Percentiles rank a stretch among this genome's conserved stretches.
These are phyloP conservation scores for Lithohypha guttulata DNA, from an alignment of 2,329 filamentous ascomycete genomes.

Conservation along the genomic window DNA sequence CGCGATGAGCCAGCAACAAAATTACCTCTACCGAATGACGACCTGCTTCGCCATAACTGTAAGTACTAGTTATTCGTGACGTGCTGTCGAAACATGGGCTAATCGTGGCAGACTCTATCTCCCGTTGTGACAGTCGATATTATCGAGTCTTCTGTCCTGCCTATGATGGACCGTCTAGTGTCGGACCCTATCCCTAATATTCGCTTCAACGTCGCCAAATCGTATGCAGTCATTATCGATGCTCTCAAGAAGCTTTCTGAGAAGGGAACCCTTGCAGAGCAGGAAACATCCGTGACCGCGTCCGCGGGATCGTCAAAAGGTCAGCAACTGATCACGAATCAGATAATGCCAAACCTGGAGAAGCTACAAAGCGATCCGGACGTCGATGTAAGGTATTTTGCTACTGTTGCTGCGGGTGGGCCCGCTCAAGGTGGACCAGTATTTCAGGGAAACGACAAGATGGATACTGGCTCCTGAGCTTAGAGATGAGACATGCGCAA, in stretches of 20 bases:
- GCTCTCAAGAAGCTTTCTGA: conserved; percentile 87
- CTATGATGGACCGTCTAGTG: conserved; percentile 90
- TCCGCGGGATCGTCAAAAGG: conserved; percentile 58
- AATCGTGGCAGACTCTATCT: conserved; percentile 63
- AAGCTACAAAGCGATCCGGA: conserved; percentile 96
- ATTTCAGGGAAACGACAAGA: conserved; percentile 37
- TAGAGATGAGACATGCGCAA: conserved; percentile 1
- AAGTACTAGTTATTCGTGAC: conserved; percentile 24
- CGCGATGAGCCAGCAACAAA: conserved; percentile 94
- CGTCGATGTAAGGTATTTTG: conserved; percentile 96
- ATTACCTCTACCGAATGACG: conserved; percentile 99
- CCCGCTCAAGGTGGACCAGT: conserved; percentile 35
- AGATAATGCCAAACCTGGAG: conserved; percentile 79
- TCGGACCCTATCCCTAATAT: conserved; percentile 96
- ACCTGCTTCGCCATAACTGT: conserved; percentile 99
- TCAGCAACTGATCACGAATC: conserved; percentile 70
- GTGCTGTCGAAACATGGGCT: conserved; percentile 13
- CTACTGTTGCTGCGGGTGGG: conserved; percentile 65
- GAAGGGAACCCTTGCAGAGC: conserved; percentile 70
- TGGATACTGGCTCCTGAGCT: conserved; percentile 19
- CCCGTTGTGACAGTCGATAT: conserved; percentile 88
- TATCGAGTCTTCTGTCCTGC: conserved; percentile 83
- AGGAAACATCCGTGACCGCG: conserved; percentile 63
- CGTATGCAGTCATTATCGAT: conserved; percentile 78
- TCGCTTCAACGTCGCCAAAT: conserved; percentile 98